A percentile compares a stretch with the other conserved stretches of the same genome.
phyloP scores from a whole-genome alignment of 176 grass and related monocot genomes.

The Aegilops umbellulata region DNA sequence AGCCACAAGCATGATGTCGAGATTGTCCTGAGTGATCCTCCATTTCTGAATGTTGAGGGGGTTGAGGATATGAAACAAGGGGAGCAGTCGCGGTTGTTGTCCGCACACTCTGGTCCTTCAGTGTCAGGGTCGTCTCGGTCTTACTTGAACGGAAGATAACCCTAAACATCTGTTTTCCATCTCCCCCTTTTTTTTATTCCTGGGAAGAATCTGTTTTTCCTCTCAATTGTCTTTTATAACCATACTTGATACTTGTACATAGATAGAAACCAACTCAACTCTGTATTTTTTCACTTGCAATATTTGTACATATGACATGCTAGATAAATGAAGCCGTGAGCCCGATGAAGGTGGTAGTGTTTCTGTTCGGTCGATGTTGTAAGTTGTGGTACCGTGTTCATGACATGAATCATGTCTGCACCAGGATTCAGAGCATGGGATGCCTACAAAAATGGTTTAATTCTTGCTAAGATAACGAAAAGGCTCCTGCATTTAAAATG shows the following conservation, averaged over 20 bases:
- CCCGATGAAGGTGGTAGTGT: not conserved
- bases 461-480: too few relatives aligned
- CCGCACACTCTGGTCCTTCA: conserved; percentile 37
- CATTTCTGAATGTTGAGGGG: conserved; percentile 54
- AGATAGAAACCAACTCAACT: not conserved
- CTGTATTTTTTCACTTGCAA: not conserved
- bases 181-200: not conserved
- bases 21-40: conserved; percentile 68
- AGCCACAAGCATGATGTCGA: conserved; percentile 45
- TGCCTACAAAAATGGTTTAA: not conserved
- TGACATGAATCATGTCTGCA: conserved; percentile 5
- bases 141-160: conserved; percentile 62
- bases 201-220: not conserved
- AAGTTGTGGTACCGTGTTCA: not conserved
- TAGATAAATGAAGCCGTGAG: conserved; percentile 7
- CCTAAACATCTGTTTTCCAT: not conserved
- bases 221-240: not conserved
- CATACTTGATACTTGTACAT: conserved; percentile 11
- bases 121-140: conserved; percentile 62
- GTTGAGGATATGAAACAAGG: conserved; percentile 46
- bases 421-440: not conserved
- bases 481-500: too few relatives aligned
- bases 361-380: not conserved
- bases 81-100: conserved; percentile 50
- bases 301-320: not conserved